A percentile compares a stretch with the other conserved stretches of the same genome.
Conservation (phyloP, 495 filamentous ascomycete genomes). For the Aspergillus ostianus region DNA sequence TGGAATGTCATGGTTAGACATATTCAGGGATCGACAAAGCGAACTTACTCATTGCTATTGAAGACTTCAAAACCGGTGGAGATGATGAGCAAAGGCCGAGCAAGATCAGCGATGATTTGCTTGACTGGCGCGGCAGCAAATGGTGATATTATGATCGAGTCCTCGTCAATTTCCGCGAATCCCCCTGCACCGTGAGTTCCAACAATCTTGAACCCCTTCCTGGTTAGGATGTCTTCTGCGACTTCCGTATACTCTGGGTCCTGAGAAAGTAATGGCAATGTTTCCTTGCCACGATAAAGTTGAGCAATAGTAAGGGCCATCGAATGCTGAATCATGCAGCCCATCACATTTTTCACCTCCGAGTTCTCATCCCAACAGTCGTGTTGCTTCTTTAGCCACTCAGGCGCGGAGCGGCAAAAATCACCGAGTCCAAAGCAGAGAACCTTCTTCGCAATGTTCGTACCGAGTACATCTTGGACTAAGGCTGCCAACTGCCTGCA, state of each 20-base stretch:
- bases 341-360: slow-evolving; percentile 27
- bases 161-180: slow-evolving; percentile 39
- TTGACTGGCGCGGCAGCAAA: slow-evolving; percentile 34
- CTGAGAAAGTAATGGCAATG: slow-evolving; percentile 26
- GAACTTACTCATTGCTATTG: slow-evolving; percentile 30
- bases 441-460: slow-evolving; percentile 34
- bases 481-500: slow-evolving; percentile 26
- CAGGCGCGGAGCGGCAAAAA: slow-evolving; percentile 29
- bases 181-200: slow-evolving; percentile 36
- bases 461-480: slow-evolving; percentile 27
- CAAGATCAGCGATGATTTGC: slow-evolving; percentile 37
- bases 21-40: slow-evolving; percentile 25
- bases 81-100: slow-evolving; percentile 31
- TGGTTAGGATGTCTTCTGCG: slow-evolving; percentile 30
- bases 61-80: slow-evolving; percentile 26
- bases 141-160: slow-evolving; percentile 32
- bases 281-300: slow-evolving; percentile 27
- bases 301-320: slow-evolving; percentile 36
- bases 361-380: slow-evolving; percentile 27
- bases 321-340: slow-evolving; percentile 32
- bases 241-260: slow-evolving; percentile 34
- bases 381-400: slow-evolving; percentile 30
- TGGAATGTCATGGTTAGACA: slow-evolving; percentile 23
- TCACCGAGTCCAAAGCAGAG: slow-evolving; percentile 41
- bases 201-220: slow-evolving; percentile 38